Conservation (phyloP, 495 filamentous ascomycete species). For the Talaromyces proteolyticus region DNA sequence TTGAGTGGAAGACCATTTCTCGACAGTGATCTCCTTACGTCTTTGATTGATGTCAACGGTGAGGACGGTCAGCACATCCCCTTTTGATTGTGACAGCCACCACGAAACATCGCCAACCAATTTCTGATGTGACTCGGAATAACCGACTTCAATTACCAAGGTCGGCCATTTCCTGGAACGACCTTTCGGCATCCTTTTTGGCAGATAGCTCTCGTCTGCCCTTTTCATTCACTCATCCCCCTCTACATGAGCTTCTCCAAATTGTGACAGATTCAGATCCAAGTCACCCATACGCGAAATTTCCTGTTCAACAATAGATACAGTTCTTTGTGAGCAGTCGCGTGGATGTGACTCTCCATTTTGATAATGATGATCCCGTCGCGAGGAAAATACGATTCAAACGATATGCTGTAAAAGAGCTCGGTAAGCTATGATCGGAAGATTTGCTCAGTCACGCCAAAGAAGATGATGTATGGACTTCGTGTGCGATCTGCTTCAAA, state of each 20-base stretch:
- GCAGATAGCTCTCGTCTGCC: background rate
- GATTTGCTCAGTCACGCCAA: background rate
- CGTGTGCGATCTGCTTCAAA: background rate
- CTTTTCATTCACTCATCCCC: background rate
- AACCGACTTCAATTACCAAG: constrained; percentile 2
- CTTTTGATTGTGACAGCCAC: constrained; percentile 2
- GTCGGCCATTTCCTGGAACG: background rate
- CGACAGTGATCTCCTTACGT: constrained; percentile 71
- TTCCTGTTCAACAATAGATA: background rate
- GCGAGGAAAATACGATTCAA: background rate
- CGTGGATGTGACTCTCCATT: background rate
- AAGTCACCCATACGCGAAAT: background rate
- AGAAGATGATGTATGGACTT: background rate
- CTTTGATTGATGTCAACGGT: constrained; percentile 63
- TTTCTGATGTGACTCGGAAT: constrained; percentile 1
- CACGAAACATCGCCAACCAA: constrained; percentile 1
- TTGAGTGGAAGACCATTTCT: constrained; percentile 46
- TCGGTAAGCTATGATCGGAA: background rate
- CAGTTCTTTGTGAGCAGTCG: background rate
- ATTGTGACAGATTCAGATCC: too few relatives aligned
- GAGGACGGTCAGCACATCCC: constrained; percentile 1
- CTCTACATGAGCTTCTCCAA: background rate
- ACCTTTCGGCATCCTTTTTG: background rate
- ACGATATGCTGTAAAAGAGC: background rate
- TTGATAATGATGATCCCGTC: background rate